These are phyloP conservation scores for Singerocomus rubriflavus DNA, from an alignment of 1,284 basidiomycete species.

Conservation along the genomic window DNA sequence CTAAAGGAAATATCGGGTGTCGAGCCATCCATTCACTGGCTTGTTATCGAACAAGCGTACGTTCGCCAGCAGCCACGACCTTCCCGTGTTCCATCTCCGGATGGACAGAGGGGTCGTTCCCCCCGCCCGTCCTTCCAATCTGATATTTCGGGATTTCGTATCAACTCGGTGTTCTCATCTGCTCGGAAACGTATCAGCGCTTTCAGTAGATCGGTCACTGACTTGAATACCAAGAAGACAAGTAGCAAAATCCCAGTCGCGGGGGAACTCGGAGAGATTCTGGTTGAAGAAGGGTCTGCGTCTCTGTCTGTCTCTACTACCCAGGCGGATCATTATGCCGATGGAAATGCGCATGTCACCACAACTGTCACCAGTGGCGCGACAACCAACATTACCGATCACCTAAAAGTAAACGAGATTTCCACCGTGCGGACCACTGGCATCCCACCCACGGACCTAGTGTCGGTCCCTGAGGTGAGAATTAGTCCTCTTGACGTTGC, in stretches of 20 bases:
- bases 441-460: not conserved
- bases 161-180: constrained; percentile 41
- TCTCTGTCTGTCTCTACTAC: constrained; percentile 5
- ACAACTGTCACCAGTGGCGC: constrained; percentile 4
- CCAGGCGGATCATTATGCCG: constrained; percentile 12
- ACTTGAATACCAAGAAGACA: constrained; percentile 32
- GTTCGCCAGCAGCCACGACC: constrained; percentile 25
- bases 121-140: constrained; percentile 51
- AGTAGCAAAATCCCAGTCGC: constrained; percentile 39
- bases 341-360: constrained; percentile 13
- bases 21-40: constrained; percentile 45
- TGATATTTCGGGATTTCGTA: constrained; percentile 37
- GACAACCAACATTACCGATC: constrained; percentile 12
- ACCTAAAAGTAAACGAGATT: constrained; percentile 4
- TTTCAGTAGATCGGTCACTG: constrained; percentile 39
- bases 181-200: constrained; percentile 58
- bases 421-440: constrained; percentile 1
- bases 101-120: constrained; percentile 37
- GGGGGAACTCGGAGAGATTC: constrained; percentile 65
- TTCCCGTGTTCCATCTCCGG: constrained; percentile 23
- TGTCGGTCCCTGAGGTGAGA: constrained; percentile 17
- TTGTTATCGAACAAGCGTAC: constrained; percentile 63
- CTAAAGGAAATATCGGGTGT: constrained; percentile 34
- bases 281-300: constrained; percentile 46
- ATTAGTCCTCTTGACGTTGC: not conserved